phyloP scores from a whole-genome alignment of 2,329 filamentous ascomycete genomes.

The Didymella keratinophila region DNA sequence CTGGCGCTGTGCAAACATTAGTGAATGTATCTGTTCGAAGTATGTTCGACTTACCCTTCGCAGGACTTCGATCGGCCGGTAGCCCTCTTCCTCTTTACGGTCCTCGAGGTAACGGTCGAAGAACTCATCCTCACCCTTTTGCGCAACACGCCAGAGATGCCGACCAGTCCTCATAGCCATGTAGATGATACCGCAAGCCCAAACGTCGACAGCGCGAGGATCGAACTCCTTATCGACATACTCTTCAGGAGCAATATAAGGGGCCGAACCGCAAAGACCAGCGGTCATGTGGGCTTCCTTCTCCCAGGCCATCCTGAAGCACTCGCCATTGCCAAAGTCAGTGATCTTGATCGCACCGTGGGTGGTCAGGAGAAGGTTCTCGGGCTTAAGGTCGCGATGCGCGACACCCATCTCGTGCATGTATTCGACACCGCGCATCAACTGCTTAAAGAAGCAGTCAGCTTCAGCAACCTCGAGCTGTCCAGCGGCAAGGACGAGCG shows the following conservation, averaged over 20 bases:
- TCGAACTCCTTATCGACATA: slow-evolving; percentile 97
- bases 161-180: slow-evolving; percentile 99
- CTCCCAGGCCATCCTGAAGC: slow-evolving; percentile 99
- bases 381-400: slow-evolving; percentile 94
- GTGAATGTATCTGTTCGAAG: slow-evolving; percentile 4
- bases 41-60: slow-evolving; percentile 75
- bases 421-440: slow-evolving; percentile 99
- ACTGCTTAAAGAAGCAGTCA: slow-evolving; percentile 98
- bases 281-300: slow-evolving; percentile 98
- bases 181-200: slow-evolving; percentile 98
- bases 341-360: slow-evolving; percentile 96
- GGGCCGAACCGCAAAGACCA: slow-evolving; percentile 92
- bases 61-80: slow-evolving; percentile 93
- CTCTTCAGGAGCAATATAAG: slow-evolving; percentile 97
- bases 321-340: slow-evolving; percentile 98
- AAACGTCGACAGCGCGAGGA: slow-evolving; percentile 95
- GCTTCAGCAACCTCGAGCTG: slow-evolving; percentile 93
- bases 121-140: slow-evolving; percentile 96
- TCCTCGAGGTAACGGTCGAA: slow-evolving; percentile 94
- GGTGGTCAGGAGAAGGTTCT: slow-evolving; percentile 92
- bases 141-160: slow-evolving; percentile 95
- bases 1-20: slow-evolving; percentile 70
- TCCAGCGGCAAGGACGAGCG: slow-evolving; percentile 85
- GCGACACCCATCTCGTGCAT: slow-evolving; percentile 99
- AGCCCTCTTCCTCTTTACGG: slow-evolving; percentile 91